Evolutionary conservation across 192 early-diverging fungal genomes (phyloP).

Genomic region (Diversispora eburnea): DNA sequence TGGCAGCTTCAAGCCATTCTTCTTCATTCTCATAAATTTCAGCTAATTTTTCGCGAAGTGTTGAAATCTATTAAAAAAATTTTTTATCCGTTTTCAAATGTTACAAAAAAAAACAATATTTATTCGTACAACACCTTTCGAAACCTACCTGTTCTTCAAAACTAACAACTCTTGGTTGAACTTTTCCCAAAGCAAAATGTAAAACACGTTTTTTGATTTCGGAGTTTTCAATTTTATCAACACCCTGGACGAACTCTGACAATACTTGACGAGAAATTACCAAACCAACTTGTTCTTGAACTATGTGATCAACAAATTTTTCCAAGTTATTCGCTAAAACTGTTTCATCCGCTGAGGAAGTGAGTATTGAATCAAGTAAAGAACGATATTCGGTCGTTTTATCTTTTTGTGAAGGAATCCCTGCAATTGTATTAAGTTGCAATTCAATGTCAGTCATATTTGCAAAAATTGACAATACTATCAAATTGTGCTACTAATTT

Average conservation of each 20-base stretch:
- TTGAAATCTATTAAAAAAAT: slow-evolving; percentile 54
- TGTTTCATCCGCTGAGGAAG: background rate
- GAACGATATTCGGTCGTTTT: slow-evolving; percentile 29
- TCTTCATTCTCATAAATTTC: slow-evolving; percentile 67
- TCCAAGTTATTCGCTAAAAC: slow-evolving; percentile 12
- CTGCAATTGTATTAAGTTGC: background rate
- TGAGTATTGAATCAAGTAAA: slow-evolving; percentile 16
- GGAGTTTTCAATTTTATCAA: slow-evolving; percentile 47
- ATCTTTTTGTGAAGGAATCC: slow-evolving; percentile 29
- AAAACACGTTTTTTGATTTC: slow-evolving; percentile 57
- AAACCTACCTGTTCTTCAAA: slow-evolving; percentile 75
- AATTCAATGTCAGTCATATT: slow-evolving; percentile 6
- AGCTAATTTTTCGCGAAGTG: slow-evolving; percentile 73
- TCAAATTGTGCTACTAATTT: too few relatives aligned
- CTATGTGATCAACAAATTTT: slow-evolving; percentile 29
- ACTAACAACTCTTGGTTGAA: slow-evolving; percentile 71
- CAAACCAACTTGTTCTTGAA: slow-evolving; percentile 63
- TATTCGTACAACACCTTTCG: background rate
- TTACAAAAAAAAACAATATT: background rate
- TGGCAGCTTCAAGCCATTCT: slow-evolving; percentile 83
- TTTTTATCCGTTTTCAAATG: background rate
- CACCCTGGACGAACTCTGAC: slow-evolving; percentile 61
- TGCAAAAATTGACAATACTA: background rate
- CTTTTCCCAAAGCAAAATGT: slow-evolving; percentile 61
- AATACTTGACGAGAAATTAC: slow-evolving; percentile 74